A percentile compares a stretch with the other conserved stretches of the same genome.
phyloP scores from a whole-genome alignment of 768 basidiomycete genomes.

The Mycena vitilis region DNA sequence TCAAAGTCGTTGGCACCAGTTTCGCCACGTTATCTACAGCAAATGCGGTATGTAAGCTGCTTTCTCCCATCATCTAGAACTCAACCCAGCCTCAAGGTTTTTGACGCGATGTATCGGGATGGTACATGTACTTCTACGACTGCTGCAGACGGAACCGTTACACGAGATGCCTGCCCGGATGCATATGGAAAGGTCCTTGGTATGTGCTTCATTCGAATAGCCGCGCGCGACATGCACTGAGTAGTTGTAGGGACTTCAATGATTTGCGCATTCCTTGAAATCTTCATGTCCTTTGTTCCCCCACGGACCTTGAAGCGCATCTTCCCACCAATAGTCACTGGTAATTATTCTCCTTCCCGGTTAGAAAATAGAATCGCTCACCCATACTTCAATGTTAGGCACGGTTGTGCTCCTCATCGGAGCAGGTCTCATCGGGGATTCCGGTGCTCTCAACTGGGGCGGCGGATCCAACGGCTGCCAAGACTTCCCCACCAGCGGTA shows the following conservation, averaged over 20 bases:
- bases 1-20: slow-evolving; percentile 42
- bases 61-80: neutral
- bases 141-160: slow-evolving; percentile 68
- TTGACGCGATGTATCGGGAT: slow-evolving; percentile 79
- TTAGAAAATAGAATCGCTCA: neutral
- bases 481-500: slow-evolving; percentile 66
- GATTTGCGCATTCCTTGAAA: slow-evolving; percentile 84
- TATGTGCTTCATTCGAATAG: slow-evolving; percentile 37
- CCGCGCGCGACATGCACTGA: neutral
- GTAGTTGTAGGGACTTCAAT: slow-evolving; percentile 70
- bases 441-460: slow-evolving; percentile 85
- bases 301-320: slow-evolving; percentile 68
- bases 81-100: slow-evolving; percentile 58
- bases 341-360: slow-evolving; percentile 33
- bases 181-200: slow-evolving; percentile 85
- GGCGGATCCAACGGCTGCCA: slow-evolving; percentile 83
- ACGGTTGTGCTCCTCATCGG: slow-evolving; percentile 87
- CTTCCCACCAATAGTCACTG: slow-evolving; percentile 87
- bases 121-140: slow-evolving; percentile 78
- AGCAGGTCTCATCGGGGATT: slow-evolving; percentile 77
- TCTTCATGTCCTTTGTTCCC: slow-evolving; percentile 78
- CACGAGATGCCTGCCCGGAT: slow-evolving; percentile 75
- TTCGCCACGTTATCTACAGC: slow-evolving; percentile 20
- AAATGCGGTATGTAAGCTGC: slow-evolving; percentile 50
- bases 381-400: slow-evolving; percentile 49